A percentile compares a stretch with the other conserved stretches of the same genome.
These are phyloP conservation scores for Vicia sativa DNA, from an alignment of 306 rosid genomes.

Conservation along the genomic window DNA sequence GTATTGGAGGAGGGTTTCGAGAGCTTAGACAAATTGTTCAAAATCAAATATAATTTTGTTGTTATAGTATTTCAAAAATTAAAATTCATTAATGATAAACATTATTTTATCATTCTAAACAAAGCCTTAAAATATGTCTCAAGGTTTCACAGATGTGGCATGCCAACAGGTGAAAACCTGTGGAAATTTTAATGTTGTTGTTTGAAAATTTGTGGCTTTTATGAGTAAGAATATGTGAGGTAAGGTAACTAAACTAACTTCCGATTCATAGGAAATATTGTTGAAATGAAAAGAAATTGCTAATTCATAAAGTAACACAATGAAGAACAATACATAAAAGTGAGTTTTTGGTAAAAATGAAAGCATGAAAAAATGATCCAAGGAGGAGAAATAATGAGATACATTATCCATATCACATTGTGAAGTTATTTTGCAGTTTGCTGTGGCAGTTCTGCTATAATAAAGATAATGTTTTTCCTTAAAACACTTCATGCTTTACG, in stretches of 20 bases:
- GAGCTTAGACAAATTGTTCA: no score
- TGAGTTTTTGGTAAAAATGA: neutral
- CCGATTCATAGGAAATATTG: neutral
- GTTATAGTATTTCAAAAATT: no score
- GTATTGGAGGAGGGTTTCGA: no score
- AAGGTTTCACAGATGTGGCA: conserved; percentile 9
- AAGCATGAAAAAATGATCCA: neutral
- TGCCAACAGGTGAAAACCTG: conserved; percentile 4
- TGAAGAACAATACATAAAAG: neutral
- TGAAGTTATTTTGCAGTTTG: conserved; percentile 17
- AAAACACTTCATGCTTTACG: conserved; percentile 20
- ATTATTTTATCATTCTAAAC: no score
- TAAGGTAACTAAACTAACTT: neutral
- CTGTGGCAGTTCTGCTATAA: conserved; percentile 13
- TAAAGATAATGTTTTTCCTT: conserved; percentile 16
- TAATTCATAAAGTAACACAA: neutral
- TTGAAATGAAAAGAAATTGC: neutral
- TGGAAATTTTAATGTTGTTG: conserved; percentile 4
- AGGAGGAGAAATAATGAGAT: conserved; percentile 15
- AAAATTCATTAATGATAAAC: no score
- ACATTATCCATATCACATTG: conserved; percentile 1
- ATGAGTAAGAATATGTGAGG: conserved; percentile 14
- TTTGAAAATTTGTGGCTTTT: conserved; percentile 15
- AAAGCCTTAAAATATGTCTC: neutral
- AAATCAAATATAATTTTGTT: no score